phyloP scores from a whole-genome alignment of 768 basidiomycete genomes.

The Lentinula sp. region DNA sequence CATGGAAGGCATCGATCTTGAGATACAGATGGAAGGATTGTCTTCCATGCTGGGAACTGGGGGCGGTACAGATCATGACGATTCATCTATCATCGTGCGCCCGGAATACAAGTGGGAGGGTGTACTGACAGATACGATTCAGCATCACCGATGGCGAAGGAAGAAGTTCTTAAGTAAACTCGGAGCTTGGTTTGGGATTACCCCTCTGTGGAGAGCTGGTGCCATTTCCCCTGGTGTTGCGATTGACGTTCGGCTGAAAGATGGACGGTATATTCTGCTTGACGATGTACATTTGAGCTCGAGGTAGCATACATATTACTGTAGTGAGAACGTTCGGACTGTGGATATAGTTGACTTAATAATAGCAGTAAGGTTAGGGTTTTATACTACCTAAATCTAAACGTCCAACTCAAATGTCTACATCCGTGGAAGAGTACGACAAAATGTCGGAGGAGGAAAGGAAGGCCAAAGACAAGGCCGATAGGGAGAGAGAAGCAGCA shows the following conservation, averaged over 20 bases:
- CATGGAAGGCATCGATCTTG: constrained; percentile 58
- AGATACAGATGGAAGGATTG: constrained; percentile 32
- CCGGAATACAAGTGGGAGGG: constrained; percentile 69
- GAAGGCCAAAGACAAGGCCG: constrained; percentile 62
- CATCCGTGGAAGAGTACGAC: constrained; percentile 52
- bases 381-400: background rate
- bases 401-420: constrained; percentile 1
- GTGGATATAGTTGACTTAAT: too few relatives aligned
- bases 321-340: background rate
- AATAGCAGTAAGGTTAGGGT: background rate
- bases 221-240: constrained; percentile 49
- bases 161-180: constrained; percentile 44
- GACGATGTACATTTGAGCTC: constrained; percentile 7
- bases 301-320: background rate
- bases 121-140: constrained; percentile 49
- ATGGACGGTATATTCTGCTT: constrained; percentile 52
- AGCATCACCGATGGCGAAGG: constrained; percentile 25
- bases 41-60: constrained; percentile 60
- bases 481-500: constrained; percentile 58
- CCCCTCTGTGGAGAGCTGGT: constrained; percentile 53
- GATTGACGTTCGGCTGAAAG: constrained; percentile 50
- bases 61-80: constrained; percentile 66
- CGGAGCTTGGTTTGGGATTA: constrained; percentile 64
- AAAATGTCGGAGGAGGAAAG: constrained; percentile 73
- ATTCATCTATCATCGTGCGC: constrained; percentile 50